A percentile compares a stretch with the other conserved stretches of the same genome.
phyloP scores from a whole-genome alignment of 441 rosid genomes.

The California macrophylla region DNA sequence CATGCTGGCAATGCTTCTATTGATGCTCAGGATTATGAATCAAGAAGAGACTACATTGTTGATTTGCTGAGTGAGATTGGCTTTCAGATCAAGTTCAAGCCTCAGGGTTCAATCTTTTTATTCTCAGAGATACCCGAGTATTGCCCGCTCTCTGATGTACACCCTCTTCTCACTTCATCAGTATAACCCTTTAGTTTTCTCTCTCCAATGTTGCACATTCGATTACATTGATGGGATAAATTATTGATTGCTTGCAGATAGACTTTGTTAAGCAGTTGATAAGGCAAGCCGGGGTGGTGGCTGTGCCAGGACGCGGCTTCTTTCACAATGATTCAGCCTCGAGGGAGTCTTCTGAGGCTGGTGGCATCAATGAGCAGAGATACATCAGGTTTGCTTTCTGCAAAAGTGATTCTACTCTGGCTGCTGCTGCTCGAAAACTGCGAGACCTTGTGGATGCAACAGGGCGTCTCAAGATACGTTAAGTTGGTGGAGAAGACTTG shows the following conservation, averaged over 20 bases:
- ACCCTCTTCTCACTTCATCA: not conserved
- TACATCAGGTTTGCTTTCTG: conserved; percentile 56
- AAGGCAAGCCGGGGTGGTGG: conserved; percentile 46
- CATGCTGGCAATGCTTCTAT: conserved; percentile 10
- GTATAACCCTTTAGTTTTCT: not conserved
- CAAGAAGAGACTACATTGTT: conserved; percentile 38
- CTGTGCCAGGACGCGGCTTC: conserved; percentile 53
- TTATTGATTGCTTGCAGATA: conserved; percentile 26
- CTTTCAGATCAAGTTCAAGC: conserved; percentile 37
- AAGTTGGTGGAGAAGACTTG: not conserved
- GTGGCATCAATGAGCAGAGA: conserved; percentile 23
- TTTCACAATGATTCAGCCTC: conserved; percentile 26
- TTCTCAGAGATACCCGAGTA: conserved; percentile 43
- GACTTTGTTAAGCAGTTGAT: conserved; percentile 44
- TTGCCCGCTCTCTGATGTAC: conserved; percentile 37
- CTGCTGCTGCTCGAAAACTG: conserved; percentile 39
- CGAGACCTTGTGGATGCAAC: conserved; percentile 17
- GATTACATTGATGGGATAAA: not conserved
- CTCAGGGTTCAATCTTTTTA: conserved; percentile 50
- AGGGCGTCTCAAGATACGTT: conserved; percentile 16
- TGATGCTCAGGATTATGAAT: conserved; percentile 39
- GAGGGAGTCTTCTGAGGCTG: conserved; percentile 15
- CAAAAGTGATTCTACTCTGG: conserved; percentile 38
- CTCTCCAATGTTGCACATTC: not conserved
- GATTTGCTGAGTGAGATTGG: conserved; percentile 34